Evolutionary conservation across 2,329 filamentous ascomycete species (phyloP).

Genomic region (Monosporascus sp.): DNA sequence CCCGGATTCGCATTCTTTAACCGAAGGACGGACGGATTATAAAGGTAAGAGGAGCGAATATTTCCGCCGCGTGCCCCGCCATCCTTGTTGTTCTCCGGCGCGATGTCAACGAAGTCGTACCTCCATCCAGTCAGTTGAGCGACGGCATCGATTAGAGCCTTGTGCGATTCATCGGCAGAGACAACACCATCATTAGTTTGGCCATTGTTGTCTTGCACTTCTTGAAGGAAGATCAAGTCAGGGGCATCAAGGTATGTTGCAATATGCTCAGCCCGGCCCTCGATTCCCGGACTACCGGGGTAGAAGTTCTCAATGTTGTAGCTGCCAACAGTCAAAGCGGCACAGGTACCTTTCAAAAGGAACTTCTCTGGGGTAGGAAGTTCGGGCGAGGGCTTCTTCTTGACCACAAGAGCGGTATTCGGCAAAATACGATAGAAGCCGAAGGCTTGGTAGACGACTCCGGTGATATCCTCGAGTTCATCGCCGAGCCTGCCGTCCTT

Average conservation of each 20-base stretch:
- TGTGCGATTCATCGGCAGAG: slow-evolving; percentile 53
- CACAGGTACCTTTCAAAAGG: slow-evolving; percentile 50
- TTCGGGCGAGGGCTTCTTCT: slow-evolving; percentile 36
- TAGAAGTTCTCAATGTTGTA: slow-evolving; percentile 69
- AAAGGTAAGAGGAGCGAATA: slow-evolving; percentile 67
- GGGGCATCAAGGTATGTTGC: slow-evolving; percentile 58
- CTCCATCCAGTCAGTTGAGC: slow-evolving; percentile 30
- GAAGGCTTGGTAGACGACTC: slow-evolving; percentile 60
- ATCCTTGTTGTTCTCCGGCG: slow-evolving; percentile 54
- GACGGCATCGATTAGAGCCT: slow-evolving; percentile 50
- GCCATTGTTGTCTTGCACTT: slow-evolving; percentile 64
- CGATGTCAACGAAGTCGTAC: slow-evolving; percentile 57
- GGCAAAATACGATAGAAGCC: slow-evolving; percentile 68
- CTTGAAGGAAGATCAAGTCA: slow-evolving; percentile 63
- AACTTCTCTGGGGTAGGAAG: slow-evolving; percentile 48
- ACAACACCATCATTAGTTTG: slow-evolving; percentile 53
- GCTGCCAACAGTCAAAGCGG: slow-evolving; percentile 56
- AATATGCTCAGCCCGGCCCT: slow-evolving; percentile 59
- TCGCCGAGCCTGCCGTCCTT: slow-evolving; percentile 59
- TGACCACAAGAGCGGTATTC: slow-evolving; percentile 48
- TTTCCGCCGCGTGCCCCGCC: slow-evolving; percentile 66
- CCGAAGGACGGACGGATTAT: slow-evolving; percentile 53
- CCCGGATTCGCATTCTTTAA: slow-evolving; percentile 57
- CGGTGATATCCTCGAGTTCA: slow-evolving; percentile 58
- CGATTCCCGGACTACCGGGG: slow-evolving; percentile 49